phyloP scores from a whole-genome alignment of 2,329 filamentous ascomycete species.

The Fusarium illudens region DNA sequence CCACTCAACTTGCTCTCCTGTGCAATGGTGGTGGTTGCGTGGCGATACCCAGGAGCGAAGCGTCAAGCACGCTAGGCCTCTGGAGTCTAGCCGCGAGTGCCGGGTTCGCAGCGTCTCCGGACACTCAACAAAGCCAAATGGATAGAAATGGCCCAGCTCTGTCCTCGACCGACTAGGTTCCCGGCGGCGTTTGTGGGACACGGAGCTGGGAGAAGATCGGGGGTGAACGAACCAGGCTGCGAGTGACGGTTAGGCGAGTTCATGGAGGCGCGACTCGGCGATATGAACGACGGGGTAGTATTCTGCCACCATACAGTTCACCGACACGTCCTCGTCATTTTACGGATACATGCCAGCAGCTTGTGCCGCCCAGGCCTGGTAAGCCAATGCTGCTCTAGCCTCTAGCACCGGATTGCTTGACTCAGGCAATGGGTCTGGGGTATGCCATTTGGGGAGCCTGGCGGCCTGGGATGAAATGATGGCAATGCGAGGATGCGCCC shows the following conservation, averaged over 20 bases:
- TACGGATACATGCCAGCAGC: constrained; percentile 33
- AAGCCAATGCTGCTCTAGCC: neutral
- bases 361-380: constrained; percentile 3
- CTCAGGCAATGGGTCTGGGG: constrained; percentile 37
- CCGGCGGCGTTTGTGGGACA: neutral
- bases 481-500: constrained; percentile 17
- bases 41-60: constrained; percentile 28
- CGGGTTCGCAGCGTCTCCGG: constrained; percentile 12
- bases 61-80: constrained; percentile 21
- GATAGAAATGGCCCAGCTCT: neutral
- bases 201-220: neutral
- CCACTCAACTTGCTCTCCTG: constrained; percentile 15
- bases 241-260: neutral
- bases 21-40: constrained; percentile 28
- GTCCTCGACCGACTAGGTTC: neutral
- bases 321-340: constrained; percentile 26
- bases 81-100: constrained; percentile 24
- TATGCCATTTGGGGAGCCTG: constrained; percentile 20
- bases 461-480: constrained; percentile 17
- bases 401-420: constrained; percentile 18
- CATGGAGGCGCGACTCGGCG: neutral
- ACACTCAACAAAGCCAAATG: constrained; percentile 1
- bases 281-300: neutral
- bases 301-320: constrained; percentile 10
- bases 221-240: neutral